These are phyloP conservation scores for Poteriospumella lacustris DNA, from an alignment of 108 stramenopile genomes.

Conservation along the genomic window DNA sequence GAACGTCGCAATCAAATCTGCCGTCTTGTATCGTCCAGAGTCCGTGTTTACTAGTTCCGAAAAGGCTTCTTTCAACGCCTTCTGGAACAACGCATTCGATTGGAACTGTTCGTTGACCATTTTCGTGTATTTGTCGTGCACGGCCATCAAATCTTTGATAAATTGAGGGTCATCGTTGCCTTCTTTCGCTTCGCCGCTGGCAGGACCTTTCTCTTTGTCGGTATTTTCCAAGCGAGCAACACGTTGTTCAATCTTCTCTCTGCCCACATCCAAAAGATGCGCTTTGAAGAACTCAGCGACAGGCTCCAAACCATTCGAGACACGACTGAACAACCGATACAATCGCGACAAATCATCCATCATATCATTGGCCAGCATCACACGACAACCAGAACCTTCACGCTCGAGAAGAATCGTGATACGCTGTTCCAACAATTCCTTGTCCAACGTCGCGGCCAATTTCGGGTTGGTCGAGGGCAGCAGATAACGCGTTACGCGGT, in stretches of 20 bases:
- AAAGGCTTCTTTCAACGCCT: constrained; percentile 98
- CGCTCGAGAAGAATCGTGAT: constrained; percentile 87
- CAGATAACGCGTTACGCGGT: constrained; percentile 84
- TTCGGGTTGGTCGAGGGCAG: constrained; percentile 79
- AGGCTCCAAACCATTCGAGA: constrained; percentile 84
- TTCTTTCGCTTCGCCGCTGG: constrained; percentile 49
- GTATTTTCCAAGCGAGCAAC: constrained; percentile 67
- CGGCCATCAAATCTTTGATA: constrained; percentile 85
- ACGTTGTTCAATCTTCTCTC: constrained; percentile 74
- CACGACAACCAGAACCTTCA: constrained; percentile 89
- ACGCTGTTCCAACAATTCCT: constrained; percentile 73
- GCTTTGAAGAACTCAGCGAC: constrained; percentile 70
- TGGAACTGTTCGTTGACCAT: constrained; percentile 84
- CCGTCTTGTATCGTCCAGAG: constrained; percentile 87
- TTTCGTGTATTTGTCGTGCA: constrained; percentile 89
- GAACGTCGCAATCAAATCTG: constrained; percentile 93
- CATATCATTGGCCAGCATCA: constrained; percentile 90
- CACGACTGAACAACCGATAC: constrained; percentile 85
- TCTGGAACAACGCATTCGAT: constrained; percentile 89
- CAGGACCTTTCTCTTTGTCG: background rate
- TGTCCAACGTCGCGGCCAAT: constrained; percentile 49
- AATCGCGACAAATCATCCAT: constrained; percentile 87
- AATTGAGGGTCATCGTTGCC: constrained; percentile 92
- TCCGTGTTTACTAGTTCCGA: constrained; percentile 92
- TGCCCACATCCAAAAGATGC: constrained; percentile 63